These are phyloP conservation scores for Colletotrichum tropicicola DNA, from an alignment of 2,329 filamentous ascomycete genomes.

Conservation along the genomic window DNA sequence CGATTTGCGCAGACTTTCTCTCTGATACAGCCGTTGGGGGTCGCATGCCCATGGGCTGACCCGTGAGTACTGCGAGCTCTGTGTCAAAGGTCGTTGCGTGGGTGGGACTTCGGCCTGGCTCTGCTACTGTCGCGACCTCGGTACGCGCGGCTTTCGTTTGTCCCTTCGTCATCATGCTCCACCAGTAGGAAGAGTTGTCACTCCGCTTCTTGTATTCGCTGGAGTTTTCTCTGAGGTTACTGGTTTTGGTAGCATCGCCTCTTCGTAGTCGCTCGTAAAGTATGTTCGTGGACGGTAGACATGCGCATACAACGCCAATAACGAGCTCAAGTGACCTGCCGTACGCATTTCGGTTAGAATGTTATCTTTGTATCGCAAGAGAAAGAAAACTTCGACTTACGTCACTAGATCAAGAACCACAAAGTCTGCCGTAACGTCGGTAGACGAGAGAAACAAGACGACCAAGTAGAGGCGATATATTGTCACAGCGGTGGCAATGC, in stretches of 20 bases:
- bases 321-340: slow-evolving; percentile 30
- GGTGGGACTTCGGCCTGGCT: neutral
- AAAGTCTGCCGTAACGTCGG: slow-evolving; percentile 37
- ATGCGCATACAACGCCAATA: slow-evolving; percentile 31
- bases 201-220: neutral
- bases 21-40: neutral
- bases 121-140: neutral
- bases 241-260: neutral
- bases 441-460: slow-evolving; percentile 33
- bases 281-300: slow-evolving; percentile 30
- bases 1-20: neutral
- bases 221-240: neutral
- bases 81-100: slow-evolving; percentile 4
- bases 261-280: slow-evolving; percentile 20
- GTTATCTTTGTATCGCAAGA: neutral
- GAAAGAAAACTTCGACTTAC: neutral
- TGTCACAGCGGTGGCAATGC: slow-evolving; percentile 39
- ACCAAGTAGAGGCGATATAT: slow-evolving; percentile 37
- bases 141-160: neutral
- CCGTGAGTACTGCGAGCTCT: slow-evolving; percentile 13
- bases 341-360: neutral
- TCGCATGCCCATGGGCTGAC: neutral
- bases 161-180: slow-evolving; percentile 9
- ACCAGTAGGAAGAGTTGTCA: slow-evolving; percentile 4
- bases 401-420: slow-evolving; percentile 28